Evolutionary conservation across 2,329 filamentous ascomycete species (phyloP).

Genomic region (Aciculosporium take): DNA sequence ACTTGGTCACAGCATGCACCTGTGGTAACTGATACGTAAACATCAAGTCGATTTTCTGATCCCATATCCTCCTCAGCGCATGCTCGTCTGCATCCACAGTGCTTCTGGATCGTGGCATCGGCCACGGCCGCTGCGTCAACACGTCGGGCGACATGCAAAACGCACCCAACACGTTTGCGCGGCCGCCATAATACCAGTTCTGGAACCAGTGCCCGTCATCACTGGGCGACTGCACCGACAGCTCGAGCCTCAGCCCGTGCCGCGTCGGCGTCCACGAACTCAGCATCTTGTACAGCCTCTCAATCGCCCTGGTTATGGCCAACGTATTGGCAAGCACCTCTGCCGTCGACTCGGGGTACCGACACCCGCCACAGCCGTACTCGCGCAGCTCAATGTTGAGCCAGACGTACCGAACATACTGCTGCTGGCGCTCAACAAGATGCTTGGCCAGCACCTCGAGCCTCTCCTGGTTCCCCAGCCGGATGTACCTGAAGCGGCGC

Average conservation of each 20-base stretch:
- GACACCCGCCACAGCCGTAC: neutral
- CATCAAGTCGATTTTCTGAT: neutral
- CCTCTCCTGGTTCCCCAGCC: neutral
- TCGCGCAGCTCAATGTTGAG: neutral
- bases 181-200: neutral
- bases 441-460: neutral
- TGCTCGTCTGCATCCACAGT: neutral
- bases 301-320: neutral
- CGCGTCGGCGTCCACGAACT: neutral
- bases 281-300: neutral
- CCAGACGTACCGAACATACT: neutral
- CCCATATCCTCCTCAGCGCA: neutral
- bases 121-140: neutral
- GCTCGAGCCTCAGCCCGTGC: neutral
- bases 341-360: neutral
- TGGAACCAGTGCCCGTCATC: neutral
- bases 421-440: neutral
- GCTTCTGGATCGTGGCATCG: neutral
- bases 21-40: neutral
- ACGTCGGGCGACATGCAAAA: neutral
- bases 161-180: neutral
- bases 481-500: neutral
- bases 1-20: neutral
- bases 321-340: neutral
- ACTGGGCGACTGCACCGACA: neutral